Evolutionary conservation across 179 eudicot genomes (phyloP), one percentile per base, ranked within the genome.

Genomic region (Amaranthus tricolor): DNA sequence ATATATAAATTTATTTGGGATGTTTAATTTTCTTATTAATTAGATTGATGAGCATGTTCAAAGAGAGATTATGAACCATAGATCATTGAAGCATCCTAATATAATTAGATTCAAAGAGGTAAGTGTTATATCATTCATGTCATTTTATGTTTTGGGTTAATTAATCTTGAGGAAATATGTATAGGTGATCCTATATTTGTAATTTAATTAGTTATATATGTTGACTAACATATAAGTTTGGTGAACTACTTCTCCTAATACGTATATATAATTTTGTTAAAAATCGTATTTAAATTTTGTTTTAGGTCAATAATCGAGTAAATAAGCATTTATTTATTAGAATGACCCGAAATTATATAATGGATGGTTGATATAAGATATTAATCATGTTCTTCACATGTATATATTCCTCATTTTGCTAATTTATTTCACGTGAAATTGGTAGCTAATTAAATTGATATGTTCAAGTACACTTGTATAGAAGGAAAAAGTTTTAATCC

Each of bases 1-100:
- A 3, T 31, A 0, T 31, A 31, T 31, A 31, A 31, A 31, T 31
- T 31, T 31, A 31, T 17, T 53, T 50, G 58, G 31, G 12, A 40
- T 73, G 3, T 45, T 61, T 5, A 5, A 0, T 53, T 19, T 76
- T 59, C 53, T 58, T 31, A 31, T 31, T 31, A 31, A 31, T 31
- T 83, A 93, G 96, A 91, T 93, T 86, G 98, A 93, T 82, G 98
- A 91, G 66, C 86, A 85, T 82, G 96, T 88, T 58, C 89, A 89
- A 71, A 84, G 94, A 81, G 96, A 93, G 74, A 91, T 91, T 64
- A 90, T 89, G 88, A 89, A 91, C 68, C 96, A 93, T 79, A 85
- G 87, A 71, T 86, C 92, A 55, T 77, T 91, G 79, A 86, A 79
- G 80, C 97, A 91, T 77, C 97, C 98, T 7, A 91, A 91, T 62